A percentile compares a stretch with the other conserved stretches of the same genome.
Evolutionary conservation across 2,329 filamentous ascomycete genomes (phyloP).

Genomic region (Pseudogymnoascus destructans): DNA sequence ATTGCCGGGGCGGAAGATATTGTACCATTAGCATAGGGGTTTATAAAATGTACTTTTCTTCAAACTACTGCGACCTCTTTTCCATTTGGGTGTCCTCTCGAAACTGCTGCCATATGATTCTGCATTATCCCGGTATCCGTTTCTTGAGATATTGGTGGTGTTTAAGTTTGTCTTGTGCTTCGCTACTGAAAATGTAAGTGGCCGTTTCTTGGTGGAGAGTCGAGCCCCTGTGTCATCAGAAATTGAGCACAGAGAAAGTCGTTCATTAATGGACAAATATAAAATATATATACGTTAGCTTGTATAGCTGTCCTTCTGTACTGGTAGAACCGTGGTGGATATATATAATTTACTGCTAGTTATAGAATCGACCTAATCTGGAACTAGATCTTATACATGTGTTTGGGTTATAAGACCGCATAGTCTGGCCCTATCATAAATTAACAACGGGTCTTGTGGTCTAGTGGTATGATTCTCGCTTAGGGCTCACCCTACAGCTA

Average conservation of each 20-base stretch:
- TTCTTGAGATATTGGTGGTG: background rate
- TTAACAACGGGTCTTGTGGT: slow-evolving; percentile 5
- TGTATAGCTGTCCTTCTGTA: background rate
- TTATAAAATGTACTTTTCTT: slow-evolving; percentile 23
- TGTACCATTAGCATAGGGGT: slow-evolving; percentile 26
- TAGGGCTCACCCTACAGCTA: slow-evolving; percentile 8
- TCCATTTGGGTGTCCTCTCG: background rate
- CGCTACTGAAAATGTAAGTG: background rate
- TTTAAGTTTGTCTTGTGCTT: background rate
- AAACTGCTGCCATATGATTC: background rate
- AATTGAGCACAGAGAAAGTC: background rate
- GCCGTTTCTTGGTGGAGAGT: background rate
- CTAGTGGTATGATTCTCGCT: slow-evolving; percentile 9
- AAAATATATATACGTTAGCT: background rate
- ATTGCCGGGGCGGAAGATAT: slow-evolving; percentile 15
- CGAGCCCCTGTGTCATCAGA: background rate
- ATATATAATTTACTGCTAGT: background rate
- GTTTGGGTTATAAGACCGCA: background rate
- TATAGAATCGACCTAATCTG: background rate
- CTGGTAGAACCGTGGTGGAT: background rate
- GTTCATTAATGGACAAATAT: background rate
- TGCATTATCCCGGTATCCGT: background rate
- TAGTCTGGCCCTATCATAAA: background rate
- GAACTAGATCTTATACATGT: background rate
- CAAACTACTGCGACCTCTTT: background rate